Evolutionary conservation across 2,329 filamentous ascomycete genomes (phyloP).

Genomic region (Chaetomium sp.): DNA sequence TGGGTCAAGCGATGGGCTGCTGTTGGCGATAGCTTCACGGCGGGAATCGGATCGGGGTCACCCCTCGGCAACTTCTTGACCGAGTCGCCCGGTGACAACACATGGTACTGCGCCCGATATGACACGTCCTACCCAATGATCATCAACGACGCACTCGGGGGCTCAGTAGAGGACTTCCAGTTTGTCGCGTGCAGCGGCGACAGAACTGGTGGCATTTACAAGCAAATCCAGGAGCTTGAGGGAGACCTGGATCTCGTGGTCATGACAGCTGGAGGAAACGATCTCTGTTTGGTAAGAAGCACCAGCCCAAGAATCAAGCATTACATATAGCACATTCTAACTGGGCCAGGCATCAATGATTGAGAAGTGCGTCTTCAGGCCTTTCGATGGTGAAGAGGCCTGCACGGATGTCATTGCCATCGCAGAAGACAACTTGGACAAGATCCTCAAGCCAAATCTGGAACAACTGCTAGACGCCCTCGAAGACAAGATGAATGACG

Average conservation of each 20-base stretch:
- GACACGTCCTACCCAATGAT: slow-evolving; percentile 37
- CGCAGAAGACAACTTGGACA: slow-evolving; percentile 10
- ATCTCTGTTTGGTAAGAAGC: slow-evolving; percentile 40
- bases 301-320: neutral
- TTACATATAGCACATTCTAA: neutral
- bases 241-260: slow-evolving; percentile 41
- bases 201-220: slow-evolving; percentile 35
- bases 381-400: slow-evolving; percentile 3
- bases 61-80: slow-evolving; percentile 1
- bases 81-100: neutral
- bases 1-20: slow-evolving; percentile 42
- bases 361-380: slow-evolving; percentile 11
- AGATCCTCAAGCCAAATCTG: slow-evolving; percentile 6
- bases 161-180: slow-evolving; percentile 36
- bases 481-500: slow-evolving; percentile 13
- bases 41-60: slow-evolving; percentile 40
- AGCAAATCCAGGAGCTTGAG: slow-evolving; percentile 36
- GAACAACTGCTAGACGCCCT: slow-evolving; percentile 1
- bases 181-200: slow-evolving; percentile 39
- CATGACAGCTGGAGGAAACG: slow-evolving; percentile 45
- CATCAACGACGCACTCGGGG: slow-evolving; percentile 35
- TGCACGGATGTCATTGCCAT: slow-evolving; percentile 11
- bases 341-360: slow-evolving; percentile 13
- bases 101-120: slow-evolving; percentile 38
- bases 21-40: slow-evolving; percentile 44